phyloP scores from a whole-genome alignment of 257 asterid genomes.

The Penstemon davidsonii region DNA sequence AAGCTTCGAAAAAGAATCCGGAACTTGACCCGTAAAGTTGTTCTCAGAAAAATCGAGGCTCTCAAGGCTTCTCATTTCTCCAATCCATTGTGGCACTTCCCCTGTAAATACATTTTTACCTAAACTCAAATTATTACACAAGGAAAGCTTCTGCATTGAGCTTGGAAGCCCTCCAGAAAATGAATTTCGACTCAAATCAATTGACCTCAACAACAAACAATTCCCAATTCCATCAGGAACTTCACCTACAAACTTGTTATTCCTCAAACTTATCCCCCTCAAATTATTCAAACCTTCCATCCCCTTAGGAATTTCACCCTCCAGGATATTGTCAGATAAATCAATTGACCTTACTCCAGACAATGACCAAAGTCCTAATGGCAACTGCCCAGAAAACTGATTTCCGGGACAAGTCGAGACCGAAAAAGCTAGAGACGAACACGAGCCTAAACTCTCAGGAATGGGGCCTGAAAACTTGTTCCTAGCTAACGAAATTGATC shows the following conservation, averaged over 20 bases:
- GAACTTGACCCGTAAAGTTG: conserved; percentile 56
- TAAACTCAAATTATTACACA: conserved; percentile 52
- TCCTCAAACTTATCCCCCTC: conserved; percentile 56
- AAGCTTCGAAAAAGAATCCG: conserved; percentile 59
- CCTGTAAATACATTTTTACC: conserved; percentile 51
- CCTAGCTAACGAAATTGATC: conserved; percentile 67
- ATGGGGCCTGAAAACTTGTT: conserved; percentile 72
- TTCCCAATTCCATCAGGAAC: conserved; percentile 70
- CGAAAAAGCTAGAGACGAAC: conserved; percentile 68
- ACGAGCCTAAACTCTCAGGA: conserved; percentile 75
- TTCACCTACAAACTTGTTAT: conserved; percentile 55
- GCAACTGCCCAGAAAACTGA: conserved; percentile 72
- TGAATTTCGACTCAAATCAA: conserved; percentile 66
- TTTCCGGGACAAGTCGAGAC: conserved; percentile 70
- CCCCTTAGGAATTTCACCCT: conserved; percentile 62
- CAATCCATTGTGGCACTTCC: conserved; percentile 70
- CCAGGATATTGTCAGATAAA: conserved; percentile 67
- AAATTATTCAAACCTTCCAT: conserved; percentile 56
- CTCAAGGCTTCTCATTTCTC: conserved; percentile 70
- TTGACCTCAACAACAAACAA: conserved; percentile 56
- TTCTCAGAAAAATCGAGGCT: conserved; percentile 68
- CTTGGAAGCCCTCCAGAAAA: conserved; percentile 65
- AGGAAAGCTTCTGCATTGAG: conserved; percentile 67
- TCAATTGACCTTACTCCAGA: conserved; percentile 72
- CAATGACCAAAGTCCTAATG: conserved; percentile 70